A percentile compares a stretch with the other conserved stretches of the same genome.
Conservation (phyloP, 2,329 filamentous ascomycete species). For the Alternaria conjuncta region DNA sequence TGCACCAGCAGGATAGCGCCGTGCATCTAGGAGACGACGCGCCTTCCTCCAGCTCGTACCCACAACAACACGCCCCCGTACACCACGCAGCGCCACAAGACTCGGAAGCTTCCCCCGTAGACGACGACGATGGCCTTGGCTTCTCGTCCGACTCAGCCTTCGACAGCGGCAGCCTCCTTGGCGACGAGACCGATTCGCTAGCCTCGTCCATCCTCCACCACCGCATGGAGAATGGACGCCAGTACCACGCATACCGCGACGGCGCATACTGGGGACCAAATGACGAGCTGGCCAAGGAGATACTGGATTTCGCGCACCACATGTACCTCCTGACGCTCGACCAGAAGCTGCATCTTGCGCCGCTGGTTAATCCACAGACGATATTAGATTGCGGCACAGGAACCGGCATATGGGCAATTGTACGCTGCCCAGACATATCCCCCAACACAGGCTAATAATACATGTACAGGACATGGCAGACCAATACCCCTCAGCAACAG, state of each 20-base stretch:
- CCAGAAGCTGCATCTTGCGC: conserved; percentile 44
- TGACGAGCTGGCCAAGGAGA: conserved; percentile 52
- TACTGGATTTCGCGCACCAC: conserved; percentile 53
- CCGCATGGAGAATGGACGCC: conserved; percentile 47
- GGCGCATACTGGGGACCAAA: conserved; percentile 52
- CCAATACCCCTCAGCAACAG: conserved; percentile 36
- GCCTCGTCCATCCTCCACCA: conserved; percentile 45
- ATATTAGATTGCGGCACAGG: conserved; percentile 47
- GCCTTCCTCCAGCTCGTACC: neutral
- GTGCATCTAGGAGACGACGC: conserved; percentile 22
- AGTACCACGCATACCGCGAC: conserved; percentile 47
- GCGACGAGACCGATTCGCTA: conserved; percentile 45
- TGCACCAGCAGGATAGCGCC: conserved; percentile 34
- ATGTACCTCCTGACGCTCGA: conserved; percentile 47
- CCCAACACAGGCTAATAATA: neutral
- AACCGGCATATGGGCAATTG: conserved; percentile 48
- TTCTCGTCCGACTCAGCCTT: conserved; percentile 43
- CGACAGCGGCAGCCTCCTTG: conserved; percentile 45
- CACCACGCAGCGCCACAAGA: neutral
- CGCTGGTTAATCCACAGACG: conserved; percentile 36
- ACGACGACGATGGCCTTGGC: conserved; percentile 17
- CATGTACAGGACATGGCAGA: conserved; percentile 33
- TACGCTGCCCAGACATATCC: neutral
- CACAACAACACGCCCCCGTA: conserved; percentile 5
- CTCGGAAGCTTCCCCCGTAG: neutral